A percentile compares a stretch with the other conserved stretches of the same genome.
phyloP scores from a whole-genome alignment of 345 rosid genomes.

The Aquilaria sinensis region DNA sequence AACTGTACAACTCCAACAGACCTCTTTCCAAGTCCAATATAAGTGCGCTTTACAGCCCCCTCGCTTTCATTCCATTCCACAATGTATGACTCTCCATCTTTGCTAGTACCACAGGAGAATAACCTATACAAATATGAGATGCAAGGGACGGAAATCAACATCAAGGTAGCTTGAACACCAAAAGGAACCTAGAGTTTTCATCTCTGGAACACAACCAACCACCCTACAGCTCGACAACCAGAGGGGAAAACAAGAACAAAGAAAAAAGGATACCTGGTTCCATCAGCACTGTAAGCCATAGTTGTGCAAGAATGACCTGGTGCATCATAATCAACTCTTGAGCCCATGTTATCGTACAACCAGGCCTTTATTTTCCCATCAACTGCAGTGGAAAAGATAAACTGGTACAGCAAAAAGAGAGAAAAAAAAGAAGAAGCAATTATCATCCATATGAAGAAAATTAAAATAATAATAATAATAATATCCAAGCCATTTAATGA shows the following conservation, averaged over 20 bases:
- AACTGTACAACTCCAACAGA: constrained; percentile 65
- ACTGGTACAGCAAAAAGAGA: constrained; percentile 21
- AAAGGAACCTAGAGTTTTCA: background rate
- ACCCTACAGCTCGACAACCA: background rate
- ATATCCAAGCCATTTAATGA: too few species aligned
- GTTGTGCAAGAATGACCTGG: constrained; percentile 71
- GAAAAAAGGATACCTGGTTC: constrained; percentile 32
- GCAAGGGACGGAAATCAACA: background rate
- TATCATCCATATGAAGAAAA: constrained; percentile 4
- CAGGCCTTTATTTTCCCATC: constrained; percentile 81
- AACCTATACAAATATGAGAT: constrained; percentile 25
- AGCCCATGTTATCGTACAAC: constrained; percentile 68
- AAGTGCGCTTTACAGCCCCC: constrained; percentile 57
- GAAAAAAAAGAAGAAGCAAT: constrained; percentile 2
- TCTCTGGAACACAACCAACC: too few species aligned
- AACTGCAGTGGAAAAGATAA: constrained; percentile 49
- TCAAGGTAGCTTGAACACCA: background rate
- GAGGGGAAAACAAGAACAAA: background rate
- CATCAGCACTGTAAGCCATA: constrained; percentile 85
- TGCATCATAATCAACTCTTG: constrained; percentile 81
- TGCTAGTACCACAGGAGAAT: constrained; percentile 69
- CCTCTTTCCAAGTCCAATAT: constrained; percentile 56
- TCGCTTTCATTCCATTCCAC: constrained; percentile 81
- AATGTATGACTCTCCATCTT: constrained; percentile 57
- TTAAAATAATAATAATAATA: too few species aligned